These are phyloP conservation scores for Fusarium denticulatum DNA, from an alignment of 2,329 filamentous ascomycete genomes.

Conservation along the genomic window DNA sequence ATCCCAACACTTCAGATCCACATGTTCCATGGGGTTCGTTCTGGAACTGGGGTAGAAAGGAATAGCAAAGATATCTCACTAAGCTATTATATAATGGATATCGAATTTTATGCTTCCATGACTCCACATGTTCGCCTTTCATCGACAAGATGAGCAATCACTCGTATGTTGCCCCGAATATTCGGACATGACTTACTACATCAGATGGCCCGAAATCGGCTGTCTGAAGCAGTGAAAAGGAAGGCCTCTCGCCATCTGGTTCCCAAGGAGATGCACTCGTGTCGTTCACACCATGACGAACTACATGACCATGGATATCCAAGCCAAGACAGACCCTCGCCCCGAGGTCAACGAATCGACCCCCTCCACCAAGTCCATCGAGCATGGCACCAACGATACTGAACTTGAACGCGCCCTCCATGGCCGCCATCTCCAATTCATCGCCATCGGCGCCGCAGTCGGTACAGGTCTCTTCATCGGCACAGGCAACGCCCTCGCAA, in stretches of 20 bases:
- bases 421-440: constrained; percentile 69
- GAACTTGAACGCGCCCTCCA: constrained; percentile 67
- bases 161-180: neutral
- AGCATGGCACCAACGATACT: constrained; percentile 54
- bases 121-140: constrained; percentile 29
- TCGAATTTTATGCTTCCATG: neutral
- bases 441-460: constrained; percentile 61
- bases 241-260: rapidly evolving
- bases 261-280: no score
- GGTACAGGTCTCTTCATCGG: constrained; percentile 71
- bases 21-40: neutral
- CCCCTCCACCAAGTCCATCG: constrained; percentile 25
- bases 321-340: neutral
- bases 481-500: constrained; percentile 15
- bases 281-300: neutral
- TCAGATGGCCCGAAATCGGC: neutral
- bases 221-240: neutral
- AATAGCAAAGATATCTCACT: neutral
- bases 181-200: no score
- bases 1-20: neutral
- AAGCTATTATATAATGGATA: constrained; percentile 25
- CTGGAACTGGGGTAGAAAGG: neutral
- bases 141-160: constrained; percentile 6
- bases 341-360: constrained; percentile 2
- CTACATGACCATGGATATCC: constrained; percentile 18